Evolutionary conservation across 1,284 basidiomycete genomes (phyloP), one percentile per base, ranked within the genome.

Genomic region (Flammula alnicola): DNA sequence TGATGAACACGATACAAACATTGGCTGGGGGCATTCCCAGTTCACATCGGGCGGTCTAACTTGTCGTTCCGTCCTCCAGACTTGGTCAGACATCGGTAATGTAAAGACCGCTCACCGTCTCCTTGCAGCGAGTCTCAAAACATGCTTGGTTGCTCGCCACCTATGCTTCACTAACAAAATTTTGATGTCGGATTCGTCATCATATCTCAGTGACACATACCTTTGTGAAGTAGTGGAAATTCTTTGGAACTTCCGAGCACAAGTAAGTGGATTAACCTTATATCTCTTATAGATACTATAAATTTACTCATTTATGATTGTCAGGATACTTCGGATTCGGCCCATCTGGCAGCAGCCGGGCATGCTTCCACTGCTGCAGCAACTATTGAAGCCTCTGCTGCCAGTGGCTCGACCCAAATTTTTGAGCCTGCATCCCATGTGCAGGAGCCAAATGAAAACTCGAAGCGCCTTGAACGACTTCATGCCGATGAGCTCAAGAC

Each of bases 1-100:
- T 12, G 29, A 26, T 10, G 51, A 54, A 17, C 51, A 58, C 23
- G 47, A 58, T 23, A 54, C 25, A 6, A 40, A 49, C 25, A 19
- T 22, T 2, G 29, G 36, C 16, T 58, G 54, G 56, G 56, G 56
- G 5, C 56, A 58, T 35, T 35, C 25, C 10, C 56, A 55, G 46
- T 52, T 55, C 30, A 53, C 54, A 1, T 22, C 17, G 17, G 54
- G 56, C 5, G 20, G 23, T 17, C 5, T 46, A 14, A 51, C 38
- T 12, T 31, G 29, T 8, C 12, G 25, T 3, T 14, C 23, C 3
- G 27, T 42, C 11, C 25, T 58, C 14, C 11, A 30, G 16, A 39
- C 32, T 4, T 59, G 57, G 55, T 40, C 33, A 0, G 23, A 12
- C 14, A 20, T 59, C 17, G 52, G 55, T 9, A 44, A 33, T 17